A percentile compares a stretch with the other conserved stretches of the same genome.
Evolutionary conservation across 2,329 filamentous ascomycete species (phyloP).

Genomic region (Aspergillus sp.): DNA sequence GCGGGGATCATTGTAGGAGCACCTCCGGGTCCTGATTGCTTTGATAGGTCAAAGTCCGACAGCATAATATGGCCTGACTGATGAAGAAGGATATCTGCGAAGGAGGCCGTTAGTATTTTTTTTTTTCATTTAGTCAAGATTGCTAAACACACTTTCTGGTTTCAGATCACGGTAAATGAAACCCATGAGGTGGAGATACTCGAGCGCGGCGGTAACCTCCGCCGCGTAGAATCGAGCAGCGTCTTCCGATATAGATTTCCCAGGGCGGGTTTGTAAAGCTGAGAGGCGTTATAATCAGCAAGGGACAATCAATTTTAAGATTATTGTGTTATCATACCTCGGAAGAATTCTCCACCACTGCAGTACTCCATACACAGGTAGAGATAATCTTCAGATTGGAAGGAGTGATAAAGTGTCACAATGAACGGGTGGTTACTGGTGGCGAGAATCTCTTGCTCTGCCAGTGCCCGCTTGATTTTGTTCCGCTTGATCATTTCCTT

Average conservation of each 20-base stretch:
- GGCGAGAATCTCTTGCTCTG: conserved; percentile 95
- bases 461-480: conserved; percentile 97
- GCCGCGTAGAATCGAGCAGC: conserved; percentile 96
- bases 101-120: conserved; percentile 36
- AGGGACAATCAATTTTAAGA: not conserved
- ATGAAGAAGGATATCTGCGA: conserved; percentile 88
- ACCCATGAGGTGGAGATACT: conserved; percentile 97
- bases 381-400: conserved; percentile 97
- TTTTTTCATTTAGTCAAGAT: not conserved
- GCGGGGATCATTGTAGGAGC: conserved; percentile 97
- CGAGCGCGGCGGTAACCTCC: conserved; percentile 92
- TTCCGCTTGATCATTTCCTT: conserved; percentile 99
- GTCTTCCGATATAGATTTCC: conserved; percentile 96
- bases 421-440: conserved; percentile 99
- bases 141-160: conserved; percentile 74
- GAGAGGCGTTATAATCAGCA: conserved; percentile 10
- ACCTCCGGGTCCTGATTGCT: conserved; percentile 93
- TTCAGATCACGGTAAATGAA: conserved; percentile 99
- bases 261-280: conserved; percentile 90
- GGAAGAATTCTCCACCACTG: conserved; percentile 97
- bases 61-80: conserved; percentile 99
- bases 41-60: conserved; percentile 97
- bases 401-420: conserved; percentile 96
- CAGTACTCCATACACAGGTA: conserved; percentile 99
- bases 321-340: conserved; percentile 46